phyloP scores from a whole-genome alignment of 805 yeast genomes.

The Clavispora vitiphila region DNA sequence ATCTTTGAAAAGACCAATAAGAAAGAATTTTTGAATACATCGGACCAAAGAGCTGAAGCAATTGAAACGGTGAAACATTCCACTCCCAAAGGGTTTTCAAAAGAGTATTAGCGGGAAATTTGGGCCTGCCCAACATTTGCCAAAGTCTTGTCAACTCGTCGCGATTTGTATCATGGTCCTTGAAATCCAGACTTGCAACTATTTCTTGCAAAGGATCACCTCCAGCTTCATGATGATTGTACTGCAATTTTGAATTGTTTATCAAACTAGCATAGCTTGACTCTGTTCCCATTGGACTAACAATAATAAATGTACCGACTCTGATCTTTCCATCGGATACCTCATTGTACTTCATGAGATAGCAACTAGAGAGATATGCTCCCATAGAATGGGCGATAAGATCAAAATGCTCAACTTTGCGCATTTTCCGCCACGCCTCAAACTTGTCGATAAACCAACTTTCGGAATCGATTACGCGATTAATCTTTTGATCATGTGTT shows the following conservation, averaged over 20 bases:
- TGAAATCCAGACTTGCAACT: constrained; percentile 14
- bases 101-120: constrained; percentile 29
- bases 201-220: constrained; percentile 35
- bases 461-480: constrained; percentile 30
- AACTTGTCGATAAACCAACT: constrained; percentile 39
- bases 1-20: constrained; percentile 38
- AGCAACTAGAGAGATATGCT: constrained; percentile 36
- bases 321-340: constrained; percentile 4
- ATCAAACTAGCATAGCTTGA: constrained; percentile 31
- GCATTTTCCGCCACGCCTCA: constrained; percentile 30
- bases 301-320: constrained; percentile 23
- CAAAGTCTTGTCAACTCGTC: constrained; percentile 21
- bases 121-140: constrained; percentile 33
- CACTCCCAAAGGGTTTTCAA: constrained; percentile 34
- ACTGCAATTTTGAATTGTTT: constrained; percentile 25
- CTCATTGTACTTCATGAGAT: constrained; percentile 33
- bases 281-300: constrained; percentile 44
- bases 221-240: constrained; percentile 29
- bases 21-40: constrained; percentile 36
- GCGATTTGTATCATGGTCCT: constrained; percentile 13
- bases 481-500: constrained; percentile 20
- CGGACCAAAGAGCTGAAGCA: constrained; percentile 35
- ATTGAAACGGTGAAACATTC: constrained; percentile 35
- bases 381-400: constrained; percentile 41
- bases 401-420: constrained; percentile 22